Percentiles rank a stretch among this genome's conserved stretches.
Conservation (phyloP, 768 basidiomycete genomes). For the Chiua virens region DNA sequence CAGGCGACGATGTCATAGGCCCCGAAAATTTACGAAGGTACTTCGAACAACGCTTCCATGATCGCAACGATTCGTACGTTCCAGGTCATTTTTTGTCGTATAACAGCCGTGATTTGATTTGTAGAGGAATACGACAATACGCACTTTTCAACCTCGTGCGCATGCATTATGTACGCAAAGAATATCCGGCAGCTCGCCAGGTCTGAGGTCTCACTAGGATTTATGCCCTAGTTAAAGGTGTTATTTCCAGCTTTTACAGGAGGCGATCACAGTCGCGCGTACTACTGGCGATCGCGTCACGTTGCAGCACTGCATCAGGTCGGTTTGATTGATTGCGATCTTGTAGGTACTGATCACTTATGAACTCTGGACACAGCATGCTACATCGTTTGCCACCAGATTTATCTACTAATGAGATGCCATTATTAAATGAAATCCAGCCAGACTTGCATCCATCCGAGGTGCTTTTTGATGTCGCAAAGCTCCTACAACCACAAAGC, state of each 20-base stretch:
- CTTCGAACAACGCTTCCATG: constrained; percentile 86
- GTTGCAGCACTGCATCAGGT: constrained; percentile 79
- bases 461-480: constrained; percentile 72
- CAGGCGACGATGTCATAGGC: constrained; percentile 69
- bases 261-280: constrained; percentile 78
- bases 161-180: constrained; percentile 72
- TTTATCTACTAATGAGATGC: constrained; percentile 38
- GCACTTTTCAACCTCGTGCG: constrained; percentile 75
- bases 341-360: constrained; percentile 12
- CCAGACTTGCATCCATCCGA: constrained; percentile 75
- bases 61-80: constrained; percentile 75
- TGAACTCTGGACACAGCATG: constrained; percentile 44
- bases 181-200: constrained; percentile 67
- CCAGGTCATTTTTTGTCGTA: neutral
- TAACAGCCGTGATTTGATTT: neutral
- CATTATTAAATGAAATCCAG: constrained; percentile 69
- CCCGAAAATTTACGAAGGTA: constrained; percentile 72
- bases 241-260: constrained; percentile 56
- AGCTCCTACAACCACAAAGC: constrained; percentile 66
- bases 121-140: constrained; percentile 76
- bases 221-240: neutral
- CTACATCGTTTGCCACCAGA: constrained; percentile 66
- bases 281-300: constrained; percentile 69
- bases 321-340: constrained; percentile 25
- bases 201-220: constrained; percentile 34